Evolutionary conservation across 768 basidiomycete genomes (phyloP), one percentile per base, ranked within the genome.

Genomic region (Candolleomyces eurysporus): DNA sequence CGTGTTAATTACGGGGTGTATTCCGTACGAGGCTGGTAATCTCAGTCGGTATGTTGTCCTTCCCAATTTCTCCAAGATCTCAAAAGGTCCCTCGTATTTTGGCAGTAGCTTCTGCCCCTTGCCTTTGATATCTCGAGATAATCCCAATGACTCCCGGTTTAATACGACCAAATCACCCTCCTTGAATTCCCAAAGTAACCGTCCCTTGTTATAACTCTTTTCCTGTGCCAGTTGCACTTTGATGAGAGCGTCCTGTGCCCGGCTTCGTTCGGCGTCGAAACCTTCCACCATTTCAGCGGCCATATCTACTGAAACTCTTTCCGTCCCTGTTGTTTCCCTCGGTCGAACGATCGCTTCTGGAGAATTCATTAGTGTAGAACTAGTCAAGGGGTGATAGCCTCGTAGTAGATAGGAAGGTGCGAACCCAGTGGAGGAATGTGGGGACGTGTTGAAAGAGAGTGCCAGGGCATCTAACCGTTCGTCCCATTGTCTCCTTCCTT

Each of bases 381-480:
- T 26, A 0, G 72, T 71, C 3, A 64, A 62, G 5, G 71, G 73
- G 5, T 58, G 49, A 58, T 60, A 75, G 8, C 75, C 73, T 17
- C 63, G 57, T 0, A 75, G 63, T 3, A 73, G 59, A 56, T 64
- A 74, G 5, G 69, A 66, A 4, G 73, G 76, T 0, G 73, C 30
- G 32, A 64, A 72, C 7, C 45, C 53, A 0, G 74, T 74, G 9
- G 71, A 63, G 5, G 70, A 59, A 50, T 75, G 75, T 0, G 62
- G 58, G 0, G 68, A 63, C 0, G 72, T 62, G 60, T 77, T 78
- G 61, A 77, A 78, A 0, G 74, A 48, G 5, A 75, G 58, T n/a
- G 62, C 56, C 2, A 76, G 22, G 9, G 19, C 65, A 39, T 70
- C 63, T 2, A 77, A 48, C 6, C 55, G 60, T 0, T 65, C 26